Conservation (phyloP, 768 basidiomycete genomes). For the Daedaleopsis sinensis region DNA sequence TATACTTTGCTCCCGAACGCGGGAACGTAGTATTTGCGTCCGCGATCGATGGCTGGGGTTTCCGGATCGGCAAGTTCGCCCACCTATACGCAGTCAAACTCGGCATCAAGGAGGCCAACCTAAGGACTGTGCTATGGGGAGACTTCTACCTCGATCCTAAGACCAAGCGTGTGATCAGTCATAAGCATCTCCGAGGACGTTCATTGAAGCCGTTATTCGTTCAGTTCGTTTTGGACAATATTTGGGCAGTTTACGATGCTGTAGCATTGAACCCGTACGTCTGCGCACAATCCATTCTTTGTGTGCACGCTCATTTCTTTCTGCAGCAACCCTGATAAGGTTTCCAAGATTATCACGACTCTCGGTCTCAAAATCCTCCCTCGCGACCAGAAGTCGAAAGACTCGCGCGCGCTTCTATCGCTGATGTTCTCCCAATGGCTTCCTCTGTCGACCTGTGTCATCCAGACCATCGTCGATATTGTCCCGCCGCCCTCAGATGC, state of each 20-base stretch:
- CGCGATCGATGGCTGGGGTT: constrained; percentile 97
- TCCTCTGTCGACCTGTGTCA: constrained; percentile 88
- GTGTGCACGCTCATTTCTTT: neutral
- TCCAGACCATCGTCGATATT: constrained; percentile 90
- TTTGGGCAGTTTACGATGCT: constrained; percentile 97
- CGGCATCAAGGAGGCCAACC: constrained; percentile 84
- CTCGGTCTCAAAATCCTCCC: constrained; percentile 83
- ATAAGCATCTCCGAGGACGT: constrained; percentile 88
- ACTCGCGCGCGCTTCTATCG: constrained; percentile 79
- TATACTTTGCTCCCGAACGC: constrained; percentile 94
- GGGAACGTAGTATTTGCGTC: constrained; percentile 97
- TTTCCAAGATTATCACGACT: constrained; percentile 82
- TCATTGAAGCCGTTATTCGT: constrained; percentile 94
- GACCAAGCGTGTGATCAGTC: constrained; percentile 87
- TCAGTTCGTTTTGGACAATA: constrained; percentile 94
- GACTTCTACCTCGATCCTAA: constrained; percentile 98
- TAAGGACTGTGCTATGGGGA: constrained; percentile 91
- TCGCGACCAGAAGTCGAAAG: constrained; percentile 91
- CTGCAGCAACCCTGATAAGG: constrained; percentile 73
- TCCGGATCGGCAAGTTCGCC: constrained; percentile 91
- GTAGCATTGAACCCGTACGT: constrained; percentile 88
- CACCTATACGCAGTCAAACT: constrained; percentile 90
- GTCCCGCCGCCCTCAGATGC: constrained; percentile 87
- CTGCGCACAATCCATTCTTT: constrained; percentile 36
- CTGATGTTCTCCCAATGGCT: constrained; percentile 96